phyloP scores from a whole-genome alignment of 192 early-diverging fungal genomes.

The Backusella luteola region DNA sequence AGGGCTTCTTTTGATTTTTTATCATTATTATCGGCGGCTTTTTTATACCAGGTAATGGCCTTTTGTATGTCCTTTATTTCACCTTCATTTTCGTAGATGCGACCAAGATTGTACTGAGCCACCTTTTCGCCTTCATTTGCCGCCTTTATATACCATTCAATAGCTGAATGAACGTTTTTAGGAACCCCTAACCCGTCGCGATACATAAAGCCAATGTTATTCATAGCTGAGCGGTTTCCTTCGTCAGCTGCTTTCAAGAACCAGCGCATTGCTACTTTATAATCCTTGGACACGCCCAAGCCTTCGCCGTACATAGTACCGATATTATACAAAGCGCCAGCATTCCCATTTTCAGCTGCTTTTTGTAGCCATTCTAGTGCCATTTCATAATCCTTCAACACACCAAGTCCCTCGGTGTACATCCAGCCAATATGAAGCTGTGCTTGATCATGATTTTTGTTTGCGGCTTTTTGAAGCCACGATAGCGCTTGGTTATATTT shows the following conservation, averaged over 20 bases:
- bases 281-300: not conserved
- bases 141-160: not conserved
- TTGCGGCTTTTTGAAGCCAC: not conserved
- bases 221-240: not conserved
- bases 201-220: not conserved
- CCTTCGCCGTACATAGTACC: not conserved
- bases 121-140: not conserved
- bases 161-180: not conserved
- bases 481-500: not conserved
- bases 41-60: not conserved
- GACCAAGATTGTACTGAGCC: not conserved
- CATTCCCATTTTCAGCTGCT: not conserved
- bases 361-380: not conserved
- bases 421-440: not conserved
- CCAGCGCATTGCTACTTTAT: not conserved
- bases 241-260: not conserved
- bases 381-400: not conserved
- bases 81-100: not conserved
- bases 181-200: not conserved
- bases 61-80: not conserved
- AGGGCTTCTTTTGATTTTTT: no score
- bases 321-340: not conserved
- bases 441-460: not conserved
- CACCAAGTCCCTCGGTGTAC: not conserved
- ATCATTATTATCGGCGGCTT: no score